Percentiles rank a stretch among this genome's conserved stretches.
phyloP scores from a whole-genome alignment of 371 early-diverging fungal genomes.

The Saksenaea vasiformis region DNA sequence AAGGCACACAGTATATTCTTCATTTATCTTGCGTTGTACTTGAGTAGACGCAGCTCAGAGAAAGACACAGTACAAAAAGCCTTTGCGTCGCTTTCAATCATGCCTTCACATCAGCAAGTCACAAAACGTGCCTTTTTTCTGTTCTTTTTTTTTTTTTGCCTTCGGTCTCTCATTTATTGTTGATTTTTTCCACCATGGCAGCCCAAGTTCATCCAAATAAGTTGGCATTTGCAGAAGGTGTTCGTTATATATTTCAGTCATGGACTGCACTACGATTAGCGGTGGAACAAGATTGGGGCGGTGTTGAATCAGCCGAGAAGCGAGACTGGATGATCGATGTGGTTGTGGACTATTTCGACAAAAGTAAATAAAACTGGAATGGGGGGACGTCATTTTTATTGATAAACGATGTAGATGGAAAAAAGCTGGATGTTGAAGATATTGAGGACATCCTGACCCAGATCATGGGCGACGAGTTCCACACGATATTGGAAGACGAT shows the following conservation, averaged over 20 bases:
- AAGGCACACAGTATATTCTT: too few relatives aligned
- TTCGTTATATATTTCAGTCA: conserved; percentile 53
- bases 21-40: too few relatives aligned
- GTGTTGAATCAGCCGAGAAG: conserved; percentile 72
- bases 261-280: conserved; percentile 83
- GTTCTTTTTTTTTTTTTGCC: neutral
- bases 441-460: conserved; percentile 64
- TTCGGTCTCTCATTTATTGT: neutral
- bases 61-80: too few relatives aligned
- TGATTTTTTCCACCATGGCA: conserved; percentile 7
- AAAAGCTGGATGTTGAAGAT: conserved; percentile 61
- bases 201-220: conserved; percentile 56
- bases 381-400: neutral
- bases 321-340: conserved; percentile 75
- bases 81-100: too few relatives aligned
- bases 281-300: conserved; percentile 83
- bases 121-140: neutral
- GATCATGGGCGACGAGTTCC: conserved; percentile 72
- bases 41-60: too few relatives aligned
- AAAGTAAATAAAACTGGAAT: conserved; percentile 42
- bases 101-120: neutral
- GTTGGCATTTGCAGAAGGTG: conserved; percentile 64
- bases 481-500: conserved; percentile 65
- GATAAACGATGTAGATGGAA: conserved; percentile 49
- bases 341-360: conserved; percentile 69